phyloP scores from a whole-genome alignment of 2,329 filamentous ascomycete genomes.

The Phaeosphaeriaceae sp. region DNA sequence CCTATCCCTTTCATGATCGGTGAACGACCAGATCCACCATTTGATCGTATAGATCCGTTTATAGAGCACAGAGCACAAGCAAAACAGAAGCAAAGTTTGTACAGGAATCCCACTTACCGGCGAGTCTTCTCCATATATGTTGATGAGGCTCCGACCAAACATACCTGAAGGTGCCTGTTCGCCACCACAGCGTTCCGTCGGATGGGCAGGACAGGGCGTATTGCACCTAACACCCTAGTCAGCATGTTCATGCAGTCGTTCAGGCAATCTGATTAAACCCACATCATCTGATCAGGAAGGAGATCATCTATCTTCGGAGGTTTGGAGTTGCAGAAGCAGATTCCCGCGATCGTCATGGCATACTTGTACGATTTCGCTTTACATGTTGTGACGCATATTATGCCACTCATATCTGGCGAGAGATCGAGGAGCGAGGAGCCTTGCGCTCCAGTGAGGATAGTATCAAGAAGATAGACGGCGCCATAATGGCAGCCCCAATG shows the following conservation, averaged over 20 bases:
- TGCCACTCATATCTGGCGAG: background rate
- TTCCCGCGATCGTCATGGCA: background rate
- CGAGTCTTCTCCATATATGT: background rate
- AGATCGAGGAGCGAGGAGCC: background rate
- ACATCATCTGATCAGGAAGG: background rate
- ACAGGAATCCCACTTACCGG: background rate
- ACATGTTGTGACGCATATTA: constrained; percentile 1
- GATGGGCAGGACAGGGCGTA: background rate
- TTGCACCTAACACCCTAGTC: background rate
- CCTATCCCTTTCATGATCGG: too few species aligned
- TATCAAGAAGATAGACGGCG: constrained; percentile 11
- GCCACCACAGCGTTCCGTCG: background rate
- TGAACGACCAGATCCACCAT: too few species aligned
- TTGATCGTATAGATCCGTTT: too few species aligned
- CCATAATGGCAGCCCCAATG: constrained; percentile 13
- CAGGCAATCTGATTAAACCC: background rate
- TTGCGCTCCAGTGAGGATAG: constrained; percentile 5
- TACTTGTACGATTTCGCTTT: background rate
- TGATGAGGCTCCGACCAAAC: background rate
- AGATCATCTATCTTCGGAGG: background rate
- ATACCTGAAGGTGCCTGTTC: background rate
- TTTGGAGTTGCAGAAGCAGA: constrained; percentile 2
- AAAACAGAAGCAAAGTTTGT: background rate
- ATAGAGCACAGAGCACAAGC: background rate
- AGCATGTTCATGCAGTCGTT: background rate